Base-by-base conservation (phyloP, 495 filamentous ascomycete species). In the Stereocaulon alpinum region DNA sequence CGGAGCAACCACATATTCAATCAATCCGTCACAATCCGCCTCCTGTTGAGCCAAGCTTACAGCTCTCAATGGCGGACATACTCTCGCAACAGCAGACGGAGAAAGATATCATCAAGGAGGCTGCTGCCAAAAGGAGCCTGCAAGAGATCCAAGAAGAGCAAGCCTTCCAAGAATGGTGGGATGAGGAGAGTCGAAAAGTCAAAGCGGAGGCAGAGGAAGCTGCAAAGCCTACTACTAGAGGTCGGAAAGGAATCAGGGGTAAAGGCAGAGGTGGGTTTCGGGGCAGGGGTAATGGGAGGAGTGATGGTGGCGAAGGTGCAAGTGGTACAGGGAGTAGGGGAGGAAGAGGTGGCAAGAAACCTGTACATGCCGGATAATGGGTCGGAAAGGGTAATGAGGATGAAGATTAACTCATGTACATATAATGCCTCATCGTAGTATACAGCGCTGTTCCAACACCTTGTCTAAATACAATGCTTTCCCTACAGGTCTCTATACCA, bases 121-220 rank as follows among this genome's bases (percentile, higher is more conserved):
- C 88, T n/a, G 76, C 76, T 14, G 86, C 87, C 2, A 95, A 94
- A 69, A 79, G 92, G 44, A 90, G 85, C 60, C 70, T 98, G 43
- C 81, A 92, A 66, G 93, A 97, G 43, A 98, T 98, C 63, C 94
- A 98, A 67, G 81, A 86, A 53, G 93, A 98, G 69, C 93, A 98
- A 69, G 88, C 90, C 40, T 98, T 98, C 71, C 88, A 95, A 69
- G 85, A 92, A 67, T 98, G 94, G 93, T 98, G 93, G 93, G 91
- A 97, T 62, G 81, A 86, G 58, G 93, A 98, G 69, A 91, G 86
- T 68, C 79, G 80, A 63, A 80, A 86, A 50, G 74, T 87, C 4
- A 77, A 74, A 64, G 83, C 84, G 49, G 78, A 89, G 42, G 84
- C 86, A 17, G 86, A 84, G 55, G 73, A 73, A 14, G 74, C 70